Base-by-base conservation (phyloP, 2,329 filamentous ascomycete species). In the Trichoderma harzianum region DNA sequence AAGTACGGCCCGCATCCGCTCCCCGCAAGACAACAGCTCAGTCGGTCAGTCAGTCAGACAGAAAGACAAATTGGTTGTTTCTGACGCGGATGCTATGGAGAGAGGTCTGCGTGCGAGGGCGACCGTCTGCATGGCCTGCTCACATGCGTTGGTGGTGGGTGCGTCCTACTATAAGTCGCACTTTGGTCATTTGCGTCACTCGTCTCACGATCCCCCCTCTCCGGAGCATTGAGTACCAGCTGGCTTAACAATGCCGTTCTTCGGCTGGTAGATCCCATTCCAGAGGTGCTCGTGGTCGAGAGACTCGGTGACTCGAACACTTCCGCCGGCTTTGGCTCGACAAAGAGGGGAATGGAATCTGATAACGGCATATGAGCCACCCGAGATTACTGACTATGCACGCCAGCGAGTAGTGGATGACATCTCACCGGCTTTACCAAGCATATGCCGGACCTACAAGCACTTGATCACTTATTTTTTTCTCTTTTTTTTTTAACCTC, bases 191-290 rank as follows among this genome's bases (percentile, higher is more conserved):
- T 62, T 61, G 66, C 66, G 57, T 69, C 66, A 69, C 57, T 69
- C 66, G 55, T 69, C 66, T 68, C 65, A 68, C 65, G 66, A 69
- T 69, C 7, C 57, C 66, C 47, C 66, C 57, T 62, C 66, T 43
- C 28, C 28, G 43, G 14, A 53, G 57, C 57, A 69, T 11, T 11
- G 66, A 39, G 26, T 69, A 14, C 28, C 21, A 36, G 18, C 18
- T 51, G 58, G 66, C 43, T 69, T 62, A 30, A 53, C 30, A 51
- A n/a, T 51, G 57, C 39, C 21, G n/a, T 34, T 28, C 21, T 16
- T 28, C 39, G 55, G 6, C 10, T 6, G 26, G 55, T 10, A 43
- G 18, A 16, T 51, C 21, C 43, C 36, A 60, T 58, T 69, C 28
- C 28, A 32, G 34, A 51, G n/a, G 30, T 36, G 28, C 28, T 53